Percentiles rank a stretch among this genome's conserved stretches.
These are phyloP conservation scores for Rhexocercosporidium sp. DNA, from an alignment of 2,329 filamentous ascomycete species.

Conservation along the genomic window DNA sequence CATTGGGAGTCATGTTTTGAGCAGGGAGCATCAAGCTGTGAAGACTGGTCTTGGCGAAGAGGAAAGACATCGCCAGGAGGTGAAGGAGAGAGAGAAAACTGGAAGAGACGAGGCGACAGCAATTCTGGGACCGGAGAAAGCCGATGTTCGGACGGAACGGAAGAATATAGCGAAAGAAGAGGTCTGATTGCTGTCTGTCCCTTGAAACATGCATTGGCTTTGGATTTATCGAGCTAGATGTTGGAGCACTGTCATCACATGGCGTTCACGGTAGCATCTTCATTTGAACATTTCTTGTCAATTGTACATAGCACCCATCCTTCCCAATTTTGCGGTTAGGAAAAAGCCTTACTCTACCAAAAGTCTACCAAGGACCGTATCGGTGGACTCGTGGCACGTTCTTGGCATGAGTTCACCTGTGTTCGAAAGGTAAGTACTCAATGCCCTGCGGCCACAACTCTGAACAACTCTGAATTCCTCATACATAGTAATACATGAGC, in stretches of 20 bases:
- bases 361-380: not conserved
- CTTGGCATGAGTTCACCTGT: too few species aligned
- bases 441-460: too few species aligned
- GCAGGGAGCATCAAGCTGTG: constrained; percentile 55
- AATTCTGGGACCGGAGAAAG: constrained; percentile 3
- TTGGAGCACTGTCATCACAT: not conserved
- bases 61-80: constrained; percentile 32
- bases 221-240: not conserved
- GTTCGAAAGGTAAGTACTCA: too few species aligned
- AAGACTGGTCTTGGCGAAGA: constrained; percentile 50
- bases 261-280: not conserved
- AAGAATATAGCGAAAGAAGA: not conserved
- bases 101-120: constrained; percentile 15
- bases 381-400: too few species aligned
- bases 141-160: not conserved
- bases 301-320: not conserved
- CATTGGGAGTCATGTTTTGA: constrained; percentile 51
- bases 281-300: not conserved
- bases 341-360: not conserved
- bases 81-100: constrained; percentile 24
- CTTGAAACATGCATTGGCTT: too few species aligned
- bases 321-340: too few species aligned
- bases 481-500: not conserved
- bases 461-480: too few species aligned
- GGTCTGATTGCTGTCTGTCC: constrained; percentile 3